These are phyloP conservation scores for Cucurbitaria berberidis DNA, from an alignment of 2,329 filamentous ascomycete genomes.

Conservation along the genomic window DNA sequence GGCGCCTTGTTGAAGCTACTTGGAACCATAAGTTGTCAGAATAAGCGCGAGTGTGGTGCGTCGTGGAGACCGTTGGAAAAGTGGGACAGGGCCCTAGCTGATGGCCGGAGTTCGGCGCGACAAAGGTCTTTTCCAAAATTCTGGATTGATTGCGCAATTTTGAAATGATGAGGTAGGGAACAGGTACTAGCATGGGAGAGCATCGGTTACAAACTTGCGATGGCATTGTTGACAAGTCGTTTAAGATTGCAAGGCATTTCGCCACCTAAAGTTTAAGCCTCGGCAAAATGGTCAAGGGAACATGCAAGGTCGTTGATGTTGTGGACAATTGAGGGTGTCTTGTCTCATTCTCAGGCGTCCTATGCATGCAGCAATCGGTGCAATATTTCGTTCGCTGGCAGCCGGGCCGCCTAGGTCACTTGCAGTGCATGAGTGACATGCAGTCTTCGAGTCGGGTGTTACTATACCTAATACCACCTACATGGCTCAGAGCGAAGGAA, in stretches of 20 bases:
- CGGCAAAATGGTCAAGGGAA: conserved; percentile 3
- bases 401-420: conserved; percentile 23
- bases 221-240: conserved; percentile 14
- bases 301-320: not conserved
- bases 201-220: conserved; percentile 23
- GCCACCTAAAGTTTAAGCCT: conserved; percentile 10
- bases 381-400: conserved; percentile 22
- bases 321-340: conserved; percentile 1
- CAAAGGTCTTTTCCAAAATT: not conserved
- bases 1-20: not conserved
- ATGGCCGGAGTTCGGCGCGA: not conserved
- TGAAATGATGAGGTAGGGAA: not conserved
- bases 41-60: not conserved
- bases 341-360: conserved; percentile 17
- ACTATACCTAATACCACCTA: conserved; percentile 12
- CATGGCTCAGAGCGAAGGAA: conserved; percentile 8
- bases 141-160: not conserved
- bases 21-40: not conserved
- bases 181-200: conserved; percentile 11
- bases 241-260: conserved; percentile 25
- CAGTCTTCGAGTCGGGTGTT: conserved; percentile 20
- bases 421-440: conserved; percentile 18
- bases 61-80: not conserved
- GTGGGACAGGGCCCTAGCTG: not conserved
- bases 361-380: conserved; percentile 17